Conservation (phyloP, 2,329 filamentous ascomycete species). For the Neobulgaria alba region DNA sequence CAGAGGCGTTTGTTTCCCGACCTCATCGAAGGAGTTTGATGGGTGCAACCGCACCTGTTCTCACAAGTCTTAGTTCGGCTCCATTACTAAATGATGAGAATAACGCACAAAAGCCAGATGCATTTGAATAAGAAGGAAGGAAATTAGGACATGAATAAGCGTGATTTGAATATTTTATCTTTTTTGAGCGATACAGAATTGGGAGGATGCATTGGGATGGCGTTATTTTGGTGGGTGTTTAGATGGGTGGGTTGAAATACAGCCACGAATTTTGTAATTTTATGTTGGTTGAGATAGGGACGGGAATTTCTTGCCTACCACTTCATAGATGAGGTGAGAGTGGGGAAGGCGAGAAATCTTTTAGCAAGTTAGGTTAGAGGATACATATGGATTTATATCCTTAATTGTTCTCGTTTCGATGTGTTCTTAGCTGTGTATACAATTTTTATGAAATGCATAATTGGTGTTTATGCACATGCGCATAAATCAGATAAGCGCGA, state of each 20-base stretch:
- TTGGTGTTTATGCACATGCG: too few species aligned
- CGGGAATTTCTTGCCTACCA: too few species aligned
- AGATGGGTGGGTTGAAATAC: conserved; percentile 16
- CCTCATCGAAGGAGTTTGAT: conserved; percentile 48
- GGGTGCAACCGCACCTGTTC: conserved; percentile 33
- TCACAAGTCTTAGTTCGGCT: conserved; percentile 40
- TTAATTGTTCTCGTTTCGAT: too few species aligned
- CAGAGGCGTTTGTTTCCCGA: conserved; percentile 46
- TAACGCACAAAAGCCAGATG: conserved; percentile 10
- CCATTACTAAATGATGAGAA: conserved; percentile 31
- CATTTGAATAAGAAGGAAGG: background rate
- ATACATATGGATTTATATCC: too few species aligned
- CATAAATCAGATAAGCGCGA: too few species aligned
- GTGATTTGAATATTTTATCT: conserved; percentile 13
- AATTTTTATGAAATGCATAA: too few species aligned
- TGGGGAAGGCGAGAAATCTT: too few species aligned
- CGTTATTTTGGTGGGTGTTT: conserved; percentile 23
- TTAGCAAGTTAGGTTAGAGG: too few species aligned
- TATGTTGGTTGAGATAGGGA: too few species aligned
- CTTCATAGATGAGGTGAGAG: background rate
- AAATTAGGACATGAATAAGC: background rate
- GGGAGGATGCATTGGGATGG: conserved; percentile 22
- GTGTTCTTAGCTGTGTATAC: too few species aligned
- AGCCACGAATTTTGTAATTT: conserved; percentile 10
- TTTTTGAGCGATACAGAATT: conserved; percentile 16